Evolutionary conservation across 2,329 filamentous ascomycete genomes (phyloP).

Genomic region (Phaeosphaeria sp.): DNA sequence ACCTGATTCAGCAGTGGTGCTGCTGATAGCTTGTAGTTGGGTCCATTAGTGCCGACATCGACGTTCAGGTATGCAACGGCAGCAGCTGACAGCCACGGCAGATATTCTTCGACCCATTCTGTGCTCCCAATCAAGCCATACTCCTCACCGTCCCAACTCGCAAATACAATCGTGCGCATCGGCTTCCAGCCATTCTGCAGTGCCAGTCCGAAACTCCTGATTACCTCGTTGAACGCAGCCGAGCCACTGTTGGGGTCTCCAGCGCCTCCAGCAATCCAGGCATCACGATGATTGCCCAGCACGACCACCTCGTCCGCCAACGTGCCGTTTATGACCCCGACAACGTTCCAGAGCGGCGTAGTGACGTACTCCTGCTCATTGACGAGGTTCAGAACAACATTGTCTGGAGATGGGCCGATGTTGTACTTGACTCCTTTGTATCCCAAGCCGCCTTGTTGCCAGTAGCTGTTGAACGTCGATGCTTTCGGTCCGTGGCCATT

Average conservation of each 20-base stretch:
- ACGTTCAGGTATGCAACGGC: constrained; percentile 87
- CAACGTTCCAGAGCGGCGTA: constrained; percentile 72
- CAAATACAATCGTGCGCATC: constrained; percentile 88
- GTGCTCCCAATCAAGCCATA: constrained; percentile 87
- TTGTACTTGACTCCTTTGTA: constrained; percentile 86
- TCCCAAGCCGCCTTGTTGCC: constrained; percentile 75
- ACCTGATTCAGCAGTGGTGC: constrained; percentile 79
- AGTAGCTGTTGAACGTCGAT: constrained; percentile 73
- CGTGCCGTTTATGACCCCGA: constrained; percentile 89
- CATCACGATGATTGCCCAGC: constrained; percentile 90
- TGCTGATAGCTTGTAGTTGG: constrained; percentile 68
- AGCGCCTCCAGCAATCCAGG: constrained; percentile 86
- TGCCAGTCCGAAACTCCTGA: constrained; percentile 76
- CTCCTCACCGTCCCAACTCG: constrained; percentile 73
- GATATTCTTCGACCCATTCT: constrained; percentile 90
- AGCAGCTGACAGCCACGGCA: constrained; percentile 77
- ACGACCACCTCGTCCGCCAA: constrained; percentile 85
- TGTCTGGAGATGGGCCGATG: constrained; percentile 79
- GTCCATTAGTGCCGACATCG: constrained; percentile 74
- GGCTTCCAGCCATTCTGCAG: constrained; percentile 81
- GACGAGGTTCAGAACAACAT: constrained; percentile 61
- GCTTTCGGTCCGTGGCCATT: constrained; percentile 87
- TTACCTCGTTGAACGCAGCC: constrained; percentile 78
- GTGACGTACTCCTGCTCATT: constrained; percentile 60
- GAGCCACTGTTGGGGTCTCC: constrained; percentile 85